These are phyloP conservation scores for Neurospora tetrasperma DNA, from an alignment of 495 filamentous ascomycete genomes.

Conservation along the genomic window DNA sequence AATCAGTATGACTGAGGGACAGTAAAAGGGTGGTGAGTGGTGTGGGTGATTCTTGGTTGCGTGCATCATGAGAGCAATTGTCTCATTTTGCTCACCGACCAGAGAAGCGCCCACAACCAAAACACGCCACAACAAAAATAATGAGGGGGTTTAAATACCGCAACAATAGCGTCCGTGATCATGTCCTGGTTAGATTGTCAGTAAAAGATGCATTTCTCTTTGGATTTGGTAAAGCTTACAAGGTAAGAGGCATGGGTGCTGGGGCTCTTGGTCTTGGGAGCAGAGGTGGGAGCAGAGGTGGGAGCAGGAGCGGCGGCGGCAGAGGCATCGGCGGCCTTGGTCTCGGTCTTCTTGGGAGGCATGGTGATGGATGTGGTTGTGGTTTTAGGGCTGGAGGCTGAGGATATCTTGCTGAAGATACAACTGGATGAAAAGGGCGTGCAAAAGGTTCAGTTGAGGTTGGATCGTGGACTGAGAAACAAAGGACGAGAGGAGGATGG, in stretches of 20 bases:
- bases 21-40: not conserved
- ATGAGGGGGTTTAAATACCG: constrained; percentile 42
- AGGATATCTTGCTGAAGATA: not conserved
- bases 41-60: constrained; percentile 4
- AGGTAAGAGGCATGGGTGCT: constrained; percentile 46
- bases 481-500: constrained; percentile 29
- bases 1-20: constrained; percentile 32
- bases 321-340: constrained; percentile 4
- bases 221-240: constrained; percentile 31
- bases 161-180: constrained; percentile 58
- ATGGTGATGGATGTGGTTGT: constrained; percentile 33
- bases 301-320: not conserved
- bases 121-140: constrained; percentile 29
- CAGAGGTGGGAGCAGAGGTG: not conserved
- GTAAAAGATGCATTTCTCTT: constrained; percentile 19
- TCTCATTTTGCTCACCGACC: constrained; percentile 14
- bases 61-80: constrained; percentile 12
- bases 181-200: constrained; percentile 44
- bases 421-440: not conserved
- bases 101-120: constrained; percentile 5
- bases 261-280: constrained; percentile 20
- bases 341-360: constrained; percentile 55
- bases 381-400: constrained; percentile 9
- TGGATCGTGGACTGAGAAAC: constrained; percentile 15
- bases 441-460: not conserved